Evolutionary conservation across 306 rosid genomes (phyloP).

Genomic region (Castanopsis chinensis): DNA sequence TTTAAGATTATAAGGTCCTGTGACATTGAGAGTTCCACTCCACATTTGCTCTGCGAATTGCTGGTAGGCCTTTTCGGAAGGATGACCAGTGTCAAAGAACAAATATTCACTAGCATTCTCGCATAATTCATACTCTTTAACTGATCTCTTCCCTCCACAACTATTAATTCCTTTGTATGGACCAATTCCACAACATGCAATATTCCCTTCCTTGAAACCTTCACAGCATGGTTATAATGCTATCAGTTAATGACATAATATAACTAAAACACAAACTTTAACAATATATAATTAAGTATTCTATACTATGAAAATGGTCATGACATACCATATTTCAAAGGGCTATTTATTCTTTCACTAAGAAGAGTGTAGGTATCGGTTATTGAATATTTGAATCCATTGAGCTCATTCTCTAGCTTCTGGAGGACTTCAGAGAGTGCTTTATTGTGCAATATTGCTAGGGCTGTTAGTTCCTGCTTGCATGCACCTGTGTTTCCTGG

Average conservation of each 20-base stretch:
- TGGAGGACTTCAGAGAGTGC: conserved; percentile 10
- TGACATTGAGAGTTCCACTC: conserved; percentile 18
- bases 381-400: too few species aligned
- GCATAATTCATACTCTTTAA: conserved; percentile 25
- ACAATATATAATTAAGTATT: too few species aligned
- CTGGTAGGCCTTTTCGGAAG: conserved; percentile 18
- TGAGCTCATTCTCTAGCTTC: too few species aligned
- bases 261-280: too few species aligned
- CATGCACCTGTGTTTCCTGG: conserved; percentile 12
- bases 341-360: too few species aligned
- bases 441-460: conserved; percentile 24
- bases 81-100: conserved; percentile 42
- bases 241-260: too few species aligned
- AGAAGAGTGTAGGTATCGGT: too few species aligned
- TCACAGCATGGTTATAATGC: too few species aligned
- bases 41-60: conserved; percentile 30
- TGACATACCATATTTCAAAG: too few species aligned
- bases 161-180: conserved; percentile 10
- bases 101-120: conserved; percentile 22
- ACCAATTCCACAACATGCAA: too few species aligned
- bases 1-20: conserved; percentile 29
- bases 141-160: conserved; percentile 36
- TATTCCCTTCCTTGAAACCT: too few species aligned
- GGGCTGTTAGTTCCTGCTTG: conserved; percentile 9
- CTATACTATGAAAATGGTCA: too few species aligned